These are phyloP conservation scores for Pneumocystis wakefieldiae DNA, from an alignment of 1,139 yeast species.

Conservation along the genomic window DNA sequence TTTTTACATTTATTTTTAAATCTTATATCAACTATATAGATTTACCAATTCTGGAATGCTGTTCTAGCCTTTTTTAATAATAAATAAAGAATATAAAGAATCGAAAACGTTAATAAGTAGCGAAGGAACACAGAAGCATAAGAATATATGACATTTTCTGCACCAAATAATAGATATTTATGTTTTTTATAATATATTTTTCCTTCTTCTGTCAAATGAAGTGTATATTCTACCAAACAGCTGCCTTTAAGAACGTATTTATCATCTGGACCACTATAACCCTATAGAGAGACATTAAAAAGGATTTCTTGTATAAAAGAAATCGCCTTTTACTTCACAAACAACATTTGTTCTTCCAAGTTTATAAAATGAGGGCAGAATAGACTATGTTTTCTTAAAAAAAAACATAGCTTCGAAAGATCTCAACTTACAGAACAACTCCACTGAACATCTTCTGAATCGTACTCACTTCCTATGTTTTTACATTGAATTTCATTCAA, in stretches of 20 bases:
- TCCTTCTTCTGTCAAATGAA: slow-evolving; percentile 5
- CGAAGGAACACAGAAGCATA: neutral
- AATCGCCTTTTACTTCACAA: neutral
- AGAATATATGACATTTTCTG: neutral
- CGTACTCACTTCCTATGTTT: neutral
- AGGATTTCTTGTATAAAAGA: neutral
- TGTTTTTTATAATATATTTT: slow-evolving; percentile 12
- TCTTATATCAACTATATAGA: neutral
- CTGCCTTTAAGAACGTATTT: slow-evolving; percentile 2
- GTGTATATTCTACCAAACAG: slow-evolving; percentile 5
- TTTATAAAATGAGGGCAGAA: slow-evolving; percentile 2
- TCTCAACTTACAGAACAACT: neutral
- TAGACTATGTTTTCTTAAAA: neutral
- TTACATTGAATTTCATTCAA: neutral
- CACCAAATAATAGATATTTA: neutral
- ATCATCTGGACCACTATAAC: slow-evolving; percentile 1
- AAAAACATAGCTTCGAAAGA: neutral
- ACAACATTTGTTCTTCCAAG: slow-evolving; percentile 7
- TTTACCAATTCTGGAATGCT: neutral
- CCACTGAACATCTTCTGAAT: slow-evolving; percentile 7
- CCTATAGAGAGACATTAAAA: neutral
- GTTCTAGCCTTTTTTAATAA: neutral
- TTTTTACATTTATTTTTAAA: neutral
- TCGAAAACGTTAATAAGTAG: neutral
- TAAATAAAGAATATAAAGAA: neutral